Conservation (phyloP, 768 basidiomycete genomes). For the Tricholoma furcatifolium region DNA sequence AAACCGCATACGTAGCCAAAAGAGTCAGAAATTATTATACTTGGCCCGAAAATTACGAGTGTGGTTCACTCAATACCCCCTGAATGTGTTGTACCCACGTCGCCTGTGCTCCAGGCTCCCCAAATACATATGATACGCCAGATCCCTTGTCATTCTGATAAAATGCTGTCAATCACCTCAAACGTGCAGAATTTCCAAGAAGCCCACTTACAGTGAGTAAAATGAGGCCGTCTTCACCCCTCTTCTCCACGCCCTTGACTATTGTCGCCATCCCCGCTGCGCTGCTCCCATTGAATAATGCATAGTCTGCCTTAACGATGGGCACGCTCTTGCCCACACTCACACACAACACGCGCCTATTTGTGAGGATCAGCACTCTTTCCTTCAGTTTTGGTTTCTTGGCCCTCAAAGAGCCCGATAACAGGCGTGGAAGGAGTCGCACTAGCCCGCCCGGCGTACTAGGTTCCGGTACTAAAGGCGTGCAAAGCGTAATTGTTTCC, state of each 20-base stretch:
- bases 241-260: conserved; percentile 4
- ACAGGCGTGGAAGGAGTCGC: conserved; percentile 11
- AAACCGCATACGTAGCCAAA: too few species aligned
- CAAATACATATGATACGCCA: conserved; percentile 4
- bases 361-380: conserved; percentile 12
- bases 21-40: too few species aligned
- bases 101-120: conserved; percentile 4
- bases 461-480: conserved; percentile 10
- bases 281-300: neutral
- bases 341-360: conserved; percentile 12
- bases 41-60: neutral
- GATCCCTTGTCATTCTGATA: conserved; percentile 8
- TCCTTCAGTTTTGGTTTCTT: conserved; percentile 17
- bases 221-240: conserved; percentile 5
- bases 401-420: conserved; percentile 10
- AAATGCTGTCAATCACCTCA: neutral
- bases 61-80: neutral
- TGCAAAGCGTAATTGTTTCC: conserved; percentile 7
- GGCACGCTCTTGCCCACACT: conserved; percentile 1
- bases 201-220: conserved; percentile 10
- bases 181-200: neutral
- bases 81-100: conserved; percentile 8
- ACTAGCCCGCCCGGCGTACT: conserved; percentile 5
- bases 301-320: conserved; percentile 9
- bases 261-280: neutral